These are phyloP conservation scores for Peribolospora kevripleyi DNA, from an alignment of 768 basidiomycete genomes.

Conservation along the genomic window DNA sequence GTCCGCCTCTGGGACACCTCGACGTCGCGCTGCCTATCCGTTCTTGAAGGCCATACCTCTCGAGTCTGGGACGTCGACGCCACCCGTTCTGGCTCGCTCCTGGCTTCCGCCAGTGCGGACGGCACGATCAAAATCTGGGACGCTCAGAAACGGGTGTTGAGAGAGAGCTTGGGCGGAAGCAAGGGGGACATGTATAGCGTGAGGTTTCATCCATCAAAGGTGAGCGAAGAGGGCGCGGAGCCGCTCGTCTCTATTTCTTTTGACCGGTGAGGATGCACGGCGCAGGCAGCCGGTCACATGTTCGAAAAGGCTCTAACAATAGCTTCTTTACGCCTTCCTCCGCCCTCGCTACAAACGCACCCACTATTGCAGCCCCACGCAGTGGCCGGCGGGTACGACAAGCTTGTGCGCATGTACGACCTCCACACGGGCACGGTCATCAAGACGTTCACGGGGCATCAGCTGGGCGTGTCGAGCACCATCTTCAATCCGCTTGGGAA, in stretches of 20 bases:
- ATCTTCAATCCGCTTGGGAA: constrained; percentile 15
- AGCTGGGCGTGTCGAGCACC: constrained; percentile 14
- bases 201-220: constrained; percentile 13
- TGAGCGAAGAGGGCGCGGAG: background rate
- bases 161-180: constrained; percentile 10
- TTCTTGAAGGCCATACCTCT: constrained; percentile 15
- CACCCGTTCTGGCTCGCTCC: background rate
- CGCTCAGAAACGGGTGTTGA: constrained; percentile 5
- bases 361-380: constrained; percentile 12
- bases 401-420: constrained; percentile 16
- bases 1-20: constrained; percentile 14
- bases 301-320: too few relatives aligned
- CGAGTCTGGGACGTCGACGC: constrained; percentile 16
- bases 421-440: constrained; percentile 15
- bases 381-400: constrained; percentile 16
- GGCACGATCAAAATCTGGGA: constrained; percentile 17
- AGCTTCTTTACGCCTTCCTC: too few relatives aligned
- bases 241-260: too few relatives aligned
- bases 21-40: constrained; percentile 6
- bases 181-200: constrained; percentile 19
- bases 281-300: too few relatives aligned
- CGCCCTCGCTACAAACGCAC: too few relatives aligned
- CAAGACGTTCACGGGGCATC: constrained; percentile 19
- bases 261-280: too few relatives aligned
- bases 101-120: constrained; percentile 16